These are phyloP conservation scores for Umbilicus rupestris DNA, from an alignment of 164 flowering plant species.

Conservation along the genomic window DNA sequence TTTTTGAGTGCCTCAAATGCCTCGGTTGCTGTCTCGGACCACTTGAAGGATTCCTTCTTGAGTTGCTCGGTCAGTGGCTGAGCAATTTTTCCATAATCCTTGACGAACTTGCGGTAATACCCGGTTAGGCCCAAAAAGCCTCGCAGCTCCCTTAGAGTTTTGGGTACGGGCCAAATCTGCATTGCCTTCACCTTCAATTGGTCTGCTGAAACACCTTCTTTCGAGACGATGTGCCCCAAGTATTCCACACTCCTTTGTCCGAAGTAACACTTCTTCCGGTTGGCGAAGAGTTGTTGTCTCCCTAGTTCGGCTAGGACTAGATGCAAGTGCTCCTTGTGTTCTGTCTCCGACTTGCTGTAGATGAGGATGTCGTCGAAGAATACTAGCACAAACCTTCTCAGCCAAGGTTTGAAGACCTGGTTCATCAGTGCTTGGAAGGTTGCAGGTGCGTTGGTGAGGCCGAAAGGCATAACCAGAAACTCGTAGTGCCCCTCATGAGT, in stretches of 20 bases:
- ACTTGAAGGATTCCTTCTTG: not conserved
- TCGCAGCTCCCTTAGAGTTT: not conserved
- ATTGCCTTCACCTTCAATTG: not conserved
- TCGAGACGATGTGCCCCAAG: not conserved
- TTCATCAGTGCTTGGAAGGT: no score
- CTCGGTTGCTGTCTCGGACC: not conserved
- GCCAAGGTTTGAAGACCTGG: no score
- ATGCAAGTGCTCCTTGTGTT: no score
- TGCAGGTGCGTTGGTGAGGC: no score
- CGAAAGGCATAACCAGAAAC: not conserved
- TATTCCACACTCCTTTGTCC: not conserved
- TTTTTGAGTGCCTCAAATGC: not conserved
- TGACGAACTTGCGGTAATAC: not conserved
- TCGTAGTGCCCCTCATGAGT: not conserved
- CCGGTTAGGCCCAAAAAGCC: not conserved
- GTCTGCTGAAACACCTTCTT: not conserved
- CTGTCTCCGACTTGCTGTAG: no score
- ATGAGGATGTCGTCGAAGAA: conserved; percentile 10
- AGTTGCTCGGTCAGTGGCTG: not conserved
- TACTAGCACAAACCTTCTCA: not conserved
- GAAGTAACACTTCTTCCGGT: not conserved
- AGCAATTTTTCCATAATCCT: not conserved
- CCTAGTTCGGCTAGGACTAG: no score
- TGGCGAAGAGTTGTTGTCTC: not conserved
- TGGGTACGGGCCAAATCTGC: not conserved